Evolutionary conservation across 306 rosid genomes (phyloP).

Genomic region (Vachellia pachyceras): DNA sequence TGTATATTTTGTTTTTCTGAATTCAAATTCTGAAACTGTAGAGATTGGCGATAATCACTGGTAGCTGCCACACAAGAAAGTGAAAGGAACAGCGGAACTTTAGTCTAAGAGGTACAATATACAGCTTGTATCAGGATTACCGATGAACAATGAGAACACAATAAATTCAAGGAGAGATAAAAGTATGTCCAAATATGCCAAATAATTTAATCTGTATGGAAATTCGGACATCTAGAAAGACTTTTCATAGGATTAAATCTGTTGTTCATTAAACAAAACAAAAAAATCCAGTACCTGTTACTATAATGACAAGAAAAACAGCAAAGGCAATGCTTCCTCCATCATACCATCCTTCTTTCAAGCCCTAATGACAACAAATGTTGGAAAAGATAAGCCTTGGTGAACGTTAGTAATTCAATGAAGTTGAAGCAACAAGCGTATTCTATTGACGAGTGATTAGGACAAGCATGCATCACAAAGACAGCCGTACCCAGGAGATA

Average conservation of each 20-base stretch:
- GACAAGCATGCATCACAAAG: conserved; percentile 3
- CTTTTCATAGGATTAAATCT: neutral
- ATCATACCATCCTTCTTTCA: conserved; percentile 28
- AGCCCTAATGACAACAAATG: conserved; percentile 8
- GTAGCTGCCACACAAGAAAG: conserved; percentile 13
- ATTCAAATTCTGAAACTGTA: conserved; percentile 25
- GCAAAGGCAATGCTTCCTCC: conserved; percentile 22
- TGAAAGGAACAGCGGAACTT: neutral
- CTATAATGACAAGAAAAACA: conserved; percentile 14
- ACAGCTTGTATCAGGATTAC: neutral
- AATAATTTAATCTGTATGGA: neutral
- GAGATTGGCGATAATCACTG: conserved; percentile 28
- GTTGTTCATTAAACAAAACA: neutral
- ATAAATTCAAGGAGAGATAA: neutral
- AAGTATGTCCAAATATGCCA: neutral
- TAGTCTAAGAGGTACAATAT: neutral
- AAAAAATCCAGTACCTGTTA: conserved; percentile 8
- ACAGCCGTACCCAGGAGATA: neutral
- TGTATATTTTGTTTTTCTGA: conserved; percentile 23
- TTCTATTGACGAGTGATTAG: neutral
- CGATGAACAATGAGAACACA: neutral
- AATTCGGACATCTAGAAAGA: neutral
- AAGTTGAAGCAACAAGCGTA: conserved; percentile 5
- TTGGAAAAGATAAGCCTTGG: neutral
- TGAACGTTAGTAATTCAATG: neutral